A percentile compares a stretch with the other conserved stretches of the same genome.
Evolutionary conservation across 1,284 basidiomycete species (phyloP).

Genomic region (Malassezia obtusa): DNA sequence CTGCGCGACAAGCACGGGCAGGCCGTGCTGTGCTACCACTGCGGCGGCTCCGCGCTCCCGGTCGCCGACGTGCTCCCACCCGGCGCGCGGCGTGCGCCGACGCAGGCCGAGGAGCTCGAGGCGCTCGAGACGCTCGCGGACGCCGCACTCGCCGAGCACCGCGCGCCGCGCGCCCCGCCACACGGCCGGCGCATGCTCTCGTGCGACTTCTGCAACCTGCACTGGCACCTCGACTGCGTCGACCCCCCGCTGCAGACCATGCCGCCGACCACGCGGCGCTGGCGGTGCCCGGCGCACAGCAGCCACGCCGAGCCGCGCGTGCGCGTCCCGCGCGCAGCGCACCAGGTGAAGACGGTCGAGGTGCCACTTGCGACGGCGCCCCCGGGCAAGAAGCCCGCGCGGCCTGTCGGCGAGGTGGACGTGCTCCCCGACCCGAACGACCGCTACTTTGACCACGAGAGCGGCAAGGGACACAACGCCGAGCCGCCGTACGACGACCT

Average conservation of each 20-base stretch:
- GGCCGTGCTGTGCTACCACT: slow-evolving; percentile 76
- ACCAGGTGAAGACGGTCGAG: slow-evolving; percentile 20
- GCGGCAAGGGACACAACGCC: slow-evolving; percentile 16
- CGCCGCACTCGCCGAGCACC: slow-evolving; percentile 34
- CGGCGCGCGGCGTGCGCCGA: neutral
- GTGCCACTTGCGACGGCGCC: slow-evolving; percentile 46
- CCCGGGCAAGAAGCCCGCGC: slow-evolving; percentile 59
- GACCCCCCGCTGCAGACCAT: slow-evolving; percentile 77
- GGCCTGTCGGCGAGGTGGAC: slow-evolving; percentile 69
- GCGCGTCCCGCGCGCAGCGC: slow-evolving; percentile 25
- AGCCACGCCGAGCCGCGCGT: slow-evolving; percentile 58
- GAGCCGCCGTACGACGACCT: slow-evolving; percentile 47
- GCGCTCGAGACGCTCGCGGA: slow-evolving; percentile 30
- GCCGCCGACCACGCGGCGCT: slow-evolving; percentile 78
- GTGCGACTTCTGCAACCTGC: slow-evolving; percentile 87
- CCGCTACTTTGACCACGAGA: slow-evolving; percentile 33
- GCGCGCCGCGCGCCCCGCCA: neutral
- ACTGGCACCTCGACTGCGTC: slow-evolving; percentile 95
- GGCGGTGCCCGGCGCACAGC: slow-evolving; percentile 97
- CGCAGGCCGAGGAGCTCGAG: neutral
- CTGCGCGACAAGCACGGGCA: slow-evolving; percentile 74
- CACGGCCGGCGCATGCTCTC: slow-evolving; percentile 61
- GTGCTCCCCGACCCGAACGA: slow-evolving; percentile 58
- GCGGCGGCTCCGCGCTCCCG: slow-evolving; percentile 65
- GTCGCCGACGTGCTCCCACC: slow-evolving; percentile 36